Percentiles rank a stretch among this genome's conserved stretches.
Evolutionary conservation across 2,329 filamentous ascomycete genomes (phyloP).

Genomic region (Chrysoporthe puriensis): DNA sequence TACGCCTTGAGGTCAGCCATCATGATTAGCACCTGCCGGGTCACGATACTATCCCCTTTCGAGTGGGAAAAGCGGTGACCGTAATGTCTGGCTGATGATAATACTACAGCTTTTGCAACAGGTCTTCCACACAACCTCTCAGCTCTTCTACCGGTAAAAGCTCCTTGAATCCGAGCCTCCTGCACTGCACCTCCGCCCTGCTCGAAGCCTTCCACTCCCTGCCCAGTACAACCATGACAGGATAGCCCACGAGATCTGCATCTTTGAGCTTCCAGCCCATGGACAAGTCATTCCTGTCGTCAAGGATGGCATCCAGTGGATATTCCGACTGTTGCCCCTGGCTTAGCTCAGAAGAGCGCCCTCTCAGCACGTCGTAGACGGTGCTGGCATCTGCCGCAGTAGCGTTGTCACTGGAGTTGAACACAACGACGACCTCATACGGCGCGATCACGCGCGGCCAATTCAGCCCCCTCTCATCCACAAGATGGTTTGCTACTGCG

Average conservation of each 20-base stretch:
- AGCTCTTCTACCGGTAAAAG: conserved; percentile 58
- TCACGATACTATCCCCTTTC: not conserved
- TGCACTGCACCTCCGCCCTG: conserved; percentile 78
- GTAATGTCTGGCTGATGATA: not conserved
- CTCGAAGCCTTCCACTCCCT: conserved; percentile 64
- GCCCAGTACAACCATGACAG: conserved; percentile 79
- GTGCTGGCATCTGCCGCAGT: conserved; percentile 52
- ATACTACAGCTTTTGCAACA: conserved; percentile 56
- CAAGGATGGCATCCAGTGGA: conserved; percentile 68
- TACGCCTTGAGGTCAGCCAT: no score
- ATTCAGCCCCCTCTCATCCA: conserved; percentile 74
- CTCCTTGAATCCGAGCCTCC: conserved; percentile 65
- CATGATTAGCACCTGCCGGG: no score
- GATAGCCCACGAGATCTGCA: conserved; percentile 88
- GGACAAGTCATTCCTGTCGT: conserved; percentile 66
- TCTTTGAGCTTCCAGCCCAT: conserved; percentile 88
- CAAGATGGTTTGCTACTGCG: conserved; percentile 76
- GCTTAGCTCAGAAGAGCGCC: conserved; percentile 21
- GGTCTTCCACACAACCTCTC: conserved; percentile 46
- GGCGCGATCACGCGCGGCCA: conserved; percentile 90
- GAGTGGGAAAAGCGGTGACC: not conserved
- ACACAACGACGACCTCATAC: conserved; percentile 73
- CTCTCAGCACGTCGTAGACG: conserved; percentile 65
- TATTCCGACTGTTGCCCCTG: not conserved
- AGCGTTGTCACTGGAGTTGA: conserved; percentile 43